phyloP scores from a whole-genome alignment of 768 basidiomycete genomes.

The Pleurotus giganteus region DNA sequence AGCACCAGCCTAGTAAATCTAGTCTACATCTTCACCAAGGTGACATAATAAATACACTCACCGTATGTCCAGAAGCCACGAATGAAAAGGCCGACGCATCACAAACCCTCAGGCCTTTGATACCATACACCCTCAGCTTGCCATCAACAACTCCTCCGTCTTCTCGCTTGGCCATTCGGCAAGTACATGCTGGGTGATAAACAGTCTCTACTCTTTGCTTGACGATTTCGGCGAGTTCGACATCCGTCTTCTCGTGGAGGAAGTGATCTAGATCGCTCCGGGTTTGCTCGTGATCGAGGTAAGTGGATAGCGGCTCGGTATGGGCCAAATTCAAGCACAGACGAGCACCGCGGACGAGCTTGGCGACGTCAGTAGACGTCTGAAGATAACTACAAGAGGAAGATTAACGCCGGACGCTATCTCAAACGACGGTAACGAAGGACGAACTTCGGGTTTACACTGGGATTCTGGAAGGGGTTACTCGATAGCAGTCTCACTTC shows the following conservation, averaged over 20 bases:
- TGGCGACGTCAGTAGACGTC: constrained; percentile 38
- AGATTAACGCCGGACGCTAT: too few species aligned
- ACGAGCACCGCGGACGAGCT: constrained; percentile 40
- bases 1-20: constrained; percentile 26
- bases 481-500: constrained; percentile 35
- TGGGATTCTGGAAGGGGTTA: constrained; percentile 42
- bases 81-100: constrained; percentile 40
- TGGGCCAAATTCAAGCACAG: constrained; percentile 37
- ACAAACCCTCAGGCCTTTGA: constrained; percentile 39
- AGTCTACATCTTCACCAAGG: constrained; percentile 2
- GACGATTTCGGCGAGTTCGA: constrained; percentile 36
- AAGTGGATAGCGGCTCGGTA: constrained; percentile 35
- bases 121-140: constrained; percentile 40
- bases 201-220: constrained; percentile 41
- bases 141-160: constrained; percentile 44
- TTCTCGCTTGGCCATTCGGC: constrained; percentile 40
- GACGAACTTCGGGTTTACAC: constrained; percentile 41
- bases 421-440: too few species aligned
- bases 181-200: constrained; percentile 44
- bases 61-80: constrained; percentile 41
- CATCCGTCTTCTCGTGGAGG: constrained; percentile 33
- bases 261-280: constrained; percentile 38
- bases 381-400: constrained; percentile 35
- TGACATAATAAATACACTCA: constrained; percentile 19
- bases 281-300: constrained; percentile 32